Evolutionary conservation across 805 yeast species (phyloP).

Genomic region (Candida endomychidarum): DNA sequence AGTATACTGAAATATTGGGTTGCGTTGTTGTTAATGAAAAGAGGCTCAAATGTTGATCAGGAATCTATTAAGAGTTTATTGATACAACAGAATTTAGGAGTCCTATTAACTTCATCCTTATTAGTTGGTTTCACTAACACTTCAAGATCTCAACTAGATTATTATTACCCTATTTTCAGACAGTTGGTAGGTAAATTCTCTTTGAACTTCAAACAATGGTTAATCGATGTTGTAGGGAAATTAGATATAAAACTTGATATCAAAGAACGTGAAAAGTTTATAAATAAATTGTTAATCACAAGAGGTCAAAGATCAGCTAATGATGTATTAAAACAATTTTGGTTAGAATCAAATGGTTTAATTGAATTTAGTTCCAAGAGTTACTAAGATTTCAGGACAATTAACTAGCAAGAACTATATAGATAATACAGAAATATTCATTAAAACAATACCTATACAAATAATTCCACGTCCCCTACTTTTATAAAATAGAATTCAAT

Average conservation of each 20-base stretch:
- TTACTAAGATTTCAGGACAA: neutral
- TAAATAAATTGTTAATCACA: conserved; percentile 57
- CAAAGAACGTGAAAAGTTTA: conserved; percentile 39
- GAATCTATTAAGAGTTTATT: conserved; percentile 22
- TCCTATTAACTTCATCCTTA: conserved; percentile 26
- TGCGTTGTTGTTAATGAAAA: conserved; percentile 44
- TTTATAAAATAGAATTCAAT: conserved; percentile 30
- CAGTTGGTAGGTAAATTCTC: conserved; percentile 49
- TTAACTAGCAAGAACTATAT: neutral
- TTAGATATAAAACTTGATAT: conserved; percentile 19
- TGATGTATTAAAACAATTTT: conserved; percentile 58
- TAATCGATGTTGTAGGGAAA: conserved; percentile 13
- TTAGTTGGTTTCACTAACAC: conserved; percentile 37
- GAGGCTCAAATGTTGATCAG: conserved; percentile 45
- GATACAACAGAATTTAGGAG: conserved; percentile 20
- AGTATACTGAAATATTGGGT: conserved; percentile 59
- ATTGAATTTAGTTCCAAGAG: conserved; percentile 33
- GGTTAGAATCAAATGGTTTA: conserved; percentile 62
- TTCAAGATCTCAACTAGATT: conserved; percentile 61
- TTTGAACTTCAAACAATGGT: conserved; percentile 50
- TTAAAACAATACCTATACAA: conserved; percentile 6
- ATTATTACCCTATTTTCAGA: conserved; percentile 53
- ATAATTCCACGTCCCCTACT: neutral
- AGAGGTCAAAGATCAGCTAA: conserved; percentile 66
- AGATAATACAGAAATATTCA: neutral